These are phyloP conservation scores for Cerrena zonata DNA, from an alignment of 1,284 basidiomycete species.

Conservation along the genomic window DNA sequence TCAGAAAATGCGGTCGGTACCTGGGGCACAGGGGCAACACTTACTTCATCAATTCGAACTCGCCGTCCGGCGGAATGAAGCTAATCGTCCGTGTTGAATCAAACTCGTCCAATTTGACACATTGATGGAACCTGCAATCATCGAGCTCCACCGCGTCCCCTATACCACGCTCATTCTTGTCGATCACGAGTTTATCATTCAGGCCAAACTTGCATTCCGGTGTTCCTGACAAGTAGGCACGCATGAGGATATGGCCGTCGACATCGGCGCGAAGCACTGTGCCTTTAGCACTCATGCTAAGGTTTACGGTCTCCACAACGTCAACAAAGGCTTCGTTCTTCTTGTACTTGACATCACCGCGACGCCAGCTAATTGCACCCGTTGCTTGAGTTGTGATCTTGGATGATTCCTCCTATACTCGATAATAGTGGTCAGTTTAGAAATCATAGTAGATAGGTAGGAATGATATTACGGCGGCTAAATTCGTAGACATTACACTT, in stretches of 20 bases:
- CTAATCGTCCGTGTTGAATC: constrained; percentile 89
- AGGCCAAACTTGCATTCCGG: constrained; percentile 98
- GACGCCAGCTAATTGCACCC: constrained; percentile 88
- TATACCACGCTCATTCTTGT: constrained; percentile 67
- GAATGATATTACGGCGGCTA: constrained; percentile 60
- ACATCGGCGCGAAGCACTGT: constrained; percentile 93
- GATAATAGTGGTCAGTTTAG: neutral
- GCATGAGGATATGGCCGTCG: constrained; percentile 96
- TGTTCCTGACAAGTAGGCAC: constrained; percentile 91
- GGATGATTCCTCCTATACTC: constrained; percentile 81
- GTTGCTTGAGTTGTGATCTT: constrained; percentile 97
- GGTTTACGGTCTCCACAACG: constrained; percentile 92
- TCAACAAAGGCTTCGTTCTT: constrained; percentile 99
- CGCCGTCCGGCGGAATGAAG: constrained; percentile 97
- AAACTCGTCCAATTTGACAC: constrained; percentile 90
- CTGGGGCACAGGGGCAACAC: constrained; percentile 18
- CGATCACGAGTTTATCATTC: constrained; percentile 96
- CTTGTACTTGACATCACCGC: constrained; percentile 92
- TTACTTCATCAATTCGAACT: constrained; percentile 96
- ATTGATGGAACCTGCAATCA: constrained; percentile 98
- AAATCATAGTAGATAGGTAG: no score
- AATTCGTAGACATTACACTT: constrained; percentile 80
- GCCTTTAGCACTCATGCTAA: constrained; percentile 94
- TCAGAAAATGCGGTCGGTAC: neutral
- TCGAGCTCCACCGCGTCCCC: constrained; percentile 88